phyloP scores from a whole-genome alignment of 805 yeast genomes.

The Wickerhamiella allomyrinae region DNA sequence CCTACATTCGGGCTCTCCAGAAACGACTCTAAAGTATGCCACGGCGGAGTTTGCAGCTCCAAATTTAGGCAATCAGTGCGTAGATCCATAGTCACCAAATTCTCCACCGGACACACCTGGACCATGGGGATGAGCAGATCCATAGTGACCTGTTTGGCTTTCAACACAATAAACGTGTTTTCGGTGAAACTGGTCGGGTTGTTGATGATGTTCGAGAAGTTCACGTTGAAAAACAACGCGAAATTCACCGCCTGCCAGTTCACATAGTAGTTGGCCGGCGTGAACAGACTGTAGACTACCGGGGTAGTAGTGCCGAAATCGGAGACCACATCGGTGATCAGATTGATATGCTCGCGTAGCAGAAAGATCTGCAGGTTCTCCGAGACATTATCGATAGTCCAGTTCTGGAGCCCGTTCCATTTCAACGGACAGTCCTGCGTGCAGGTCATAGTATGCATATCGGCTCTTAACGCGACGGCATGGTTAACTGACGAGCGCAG shows the following conservation, averaged over 20 bases:
- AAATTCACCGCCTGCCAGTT: conserved; percentile 46
- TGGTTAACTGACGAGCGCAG: conserved; percentile 79
- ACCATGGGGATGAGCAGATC: conserved; percentile 44
- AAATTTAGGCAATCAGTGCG: conserved; percentile 44
- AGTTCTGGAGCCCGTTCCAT: conserved; percentile 69
- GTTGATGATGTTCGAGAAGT: conserved; percentile 77
- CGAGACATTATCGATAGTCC: conserved; percentile 47
- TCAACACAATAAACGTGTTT: conserved; percentile 61
- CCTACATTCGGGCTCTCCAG: conserved; percentile 52
- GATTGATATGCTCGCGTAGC: conserved; percentile 66
- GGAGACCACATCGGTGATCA: conserved; percentile 53
- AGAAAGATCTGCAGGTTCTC: conserved; percentile 44
- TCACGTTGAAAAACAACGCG: conserved; percentile 58
- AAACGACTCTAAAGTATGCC: conserved; percentile 78
- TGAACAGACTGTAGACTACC: conserved; percentile 57
- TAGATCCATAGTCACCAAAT: conserved; percentile 14
- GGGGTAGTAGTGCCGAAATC: conserved; percentile 62
- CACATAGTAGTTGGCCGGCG: conserved; percentile 53
- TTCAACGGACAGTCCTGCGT: conserved; percentile 55
- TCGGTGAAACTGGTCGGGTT: conserved; percentile 75
- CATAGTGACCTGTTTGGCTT: conserved; percentile 42
- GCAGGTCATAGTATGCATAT: conserved; percentile 39
- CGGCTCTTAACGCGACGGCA: conserved; percentile 55
- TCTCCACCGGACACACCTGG: conserved; percentile 20
- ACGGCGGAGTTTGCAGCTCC: conserved; percentile 65